A percentile compares a stretch with the other conserved stretches of the same genome.
Evolutionary conservation across 306 rosid genomes (phyloP).

Genomic region (Comarum palustre): DNA sequence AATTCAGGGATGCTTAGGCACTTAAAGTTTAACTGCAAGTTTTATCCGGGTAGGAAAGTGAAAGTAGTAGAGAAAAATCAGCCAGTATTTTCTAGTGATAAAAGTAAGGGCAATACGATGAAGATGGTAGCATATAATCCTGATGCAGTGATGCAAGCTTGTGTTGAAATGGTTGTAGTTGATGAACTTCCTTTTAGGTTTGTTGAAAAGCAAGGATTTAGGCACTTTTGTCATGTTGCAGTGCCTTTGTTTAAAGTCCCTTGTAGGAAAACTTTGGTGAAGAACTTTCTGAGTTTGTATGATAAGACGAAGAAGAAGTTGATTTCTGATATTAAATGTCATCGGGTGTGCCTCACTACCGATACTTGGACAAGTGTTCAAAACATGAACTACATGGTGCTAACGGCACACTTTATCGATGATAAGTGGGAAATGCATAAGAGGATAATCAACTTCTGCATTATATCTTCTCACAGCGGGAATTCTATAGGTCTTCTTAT

Average conservation of each 20-base stretch:
- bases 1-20: not conserved
- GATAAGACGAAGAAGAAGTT: too few species aligned
- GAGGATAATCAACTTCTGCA: not conserved
- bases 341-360: not conserved
- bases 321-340: too few species aligned
- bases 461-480: not conserved
- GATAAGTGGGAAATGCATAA: not conserved
- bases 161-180: too few species aligned
- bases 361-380: slow-evolving; percentile 5
- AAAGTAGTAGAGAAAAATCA: not conserved
- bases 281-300: too few species aligned
- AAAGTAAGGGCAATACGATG: not conserved
- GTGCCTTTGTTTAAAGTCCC: too few species aligned
- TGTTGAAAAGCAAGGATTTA: too few species aligned
- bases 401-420: not conserved
- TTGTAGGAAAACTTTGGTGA: too few species aligned
- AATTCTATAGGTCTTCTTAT: not conserved
- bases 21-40: not conserved
- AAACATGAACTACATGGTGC: not conserved
- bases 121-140: not conserved
- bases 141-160: too few species aligned
- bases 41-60: not conserved
- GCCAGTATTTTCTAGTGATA: not conserved
- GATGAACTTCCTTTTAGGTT: too few species aligned
- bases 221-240: too few species aligned